Evolutionary conservation across 2,329 filamentous ascomycete species (phyloP).

Genomic region (Pseudohalonectria lignicola): DNA sequence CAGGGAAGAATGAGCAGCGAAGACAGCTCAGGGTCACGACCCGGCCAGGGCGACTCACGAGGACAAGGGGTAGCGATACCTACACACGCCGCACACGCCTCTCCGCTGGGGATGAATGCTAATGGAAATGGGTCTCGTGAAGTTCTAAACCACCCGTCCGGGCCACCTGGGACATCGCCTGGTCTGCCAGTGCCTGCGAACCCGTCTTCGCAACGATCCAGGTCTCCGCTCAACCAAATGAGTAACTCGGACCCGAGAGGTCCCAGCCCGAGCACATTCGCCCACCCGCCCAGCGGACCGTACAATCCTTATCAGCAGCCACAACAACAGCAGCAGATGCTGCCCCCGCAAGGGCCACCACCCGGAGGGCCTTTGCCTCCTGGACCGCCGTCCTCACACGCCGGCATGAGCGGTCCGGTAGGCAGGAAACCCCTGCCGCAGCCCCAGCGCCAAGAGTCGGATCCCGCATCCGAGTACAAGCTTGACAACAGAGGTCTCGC

Average conservation of each 20-base stretch:
- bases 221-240: slow-evolving; percentile 30
- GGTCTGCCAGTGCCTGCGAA: not conserved
- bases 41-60: slow-evolving; percentile 18
- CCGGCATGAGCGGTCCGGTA: slow-evolving; percentile 13
- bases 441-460: slow-evolving; percentile 4
- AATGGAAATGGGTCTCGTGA: slow-evolving; percentile 43
- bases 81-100: slow-evolving; percentile 31
- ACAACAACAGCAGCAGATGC: not conserved
- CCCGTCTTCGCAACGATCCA: slow-evolving; percentile 24
- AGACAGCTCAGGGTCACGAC: slow-evolving; percentile 14
- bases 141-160: slow-evolving; percentile 31
- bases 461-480: slow-evolving; percentile 4
- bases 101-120: slow-evolving; percentile 39
- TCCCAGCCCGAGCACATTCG: no score
- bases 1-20: slow-evolving; percentile 16
- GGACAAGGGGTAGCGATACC: slow-evolving; percentile 42
- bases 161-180: slow-evolving; percentile 4
- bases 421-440: slow-evolving; percentile 18
- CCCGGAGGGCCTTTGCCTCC: not conserved
- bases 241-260: no score
- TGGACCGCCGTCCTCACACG: not conserved
- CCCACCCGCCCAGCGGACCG: no score
- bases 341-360: not conserved
- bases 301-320: not conserved
- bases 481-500: slow-evolving; percentile 10